Conservation (phyloP, 2,329 filamentous ascomycete genomes). For the Claviceps digitariae region DNA sequence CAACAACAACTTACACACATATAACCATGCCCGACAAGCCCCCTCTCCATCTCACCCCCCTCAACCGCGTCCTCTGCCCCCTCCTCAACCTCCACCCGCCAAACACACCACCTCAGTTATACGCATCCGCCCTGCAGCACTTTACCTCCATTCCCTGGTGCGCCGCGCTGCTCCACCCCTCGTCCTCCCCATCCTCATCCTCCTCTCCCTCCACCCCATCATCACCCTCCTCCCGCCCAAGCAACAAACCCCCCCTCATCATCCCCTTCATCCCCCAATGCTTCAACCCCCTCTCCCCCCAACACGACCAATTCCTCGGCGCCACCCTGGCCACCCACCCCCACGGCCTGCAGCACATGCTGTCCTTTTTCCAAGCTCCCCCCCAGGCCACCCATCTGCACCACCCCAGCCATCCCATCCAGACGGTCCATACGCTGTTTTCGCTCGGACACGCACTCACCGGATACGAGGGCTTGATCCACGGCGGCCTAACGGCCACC, state of each 20-base stretch:
- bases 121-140: conserved; percentile 15
- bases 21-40: neutral
- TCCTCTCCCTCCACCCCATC: neutral
- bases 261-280: conserved; percentile 21
- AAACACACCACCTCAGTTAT: conserved; percentile 14
- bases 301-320: conserved; percentile 23
- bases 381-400: conserved; percentile 12
- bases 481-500: conserved; percentile 23
- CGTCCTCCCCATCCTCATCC: neutral
- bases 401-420: conserved; percentile 15
- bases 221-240: neutral
- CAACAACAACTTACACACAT: neutral
- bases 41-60: conserved; percentile 2
- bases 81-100: conserved; percentile 16
- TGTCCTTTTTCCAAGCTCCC: conserved; percentile 18
- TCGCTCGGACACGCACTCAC: conserved; percentile 20
- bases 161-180: conserved; percentile 13
- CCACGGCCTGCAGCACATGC: conserved; percentile 19
- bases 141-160: conserved; percentile 25
- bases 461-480: conserved; percentile 20
- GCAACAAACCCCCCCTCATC: conserved; percentile 5
- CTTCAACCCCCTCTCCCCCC: conserved; percentile 15
- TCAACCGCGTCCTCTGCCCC: conserved; percentile 18
- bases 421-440: conserved; percentile 17
- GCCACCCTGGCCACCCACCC: conserved; percentile 15